These are phyloP conservation scores for Globisporangium apiculatum DNA, from an alignment of 352 stramenopile genomes.

Conservation along the genomic window DNA sequence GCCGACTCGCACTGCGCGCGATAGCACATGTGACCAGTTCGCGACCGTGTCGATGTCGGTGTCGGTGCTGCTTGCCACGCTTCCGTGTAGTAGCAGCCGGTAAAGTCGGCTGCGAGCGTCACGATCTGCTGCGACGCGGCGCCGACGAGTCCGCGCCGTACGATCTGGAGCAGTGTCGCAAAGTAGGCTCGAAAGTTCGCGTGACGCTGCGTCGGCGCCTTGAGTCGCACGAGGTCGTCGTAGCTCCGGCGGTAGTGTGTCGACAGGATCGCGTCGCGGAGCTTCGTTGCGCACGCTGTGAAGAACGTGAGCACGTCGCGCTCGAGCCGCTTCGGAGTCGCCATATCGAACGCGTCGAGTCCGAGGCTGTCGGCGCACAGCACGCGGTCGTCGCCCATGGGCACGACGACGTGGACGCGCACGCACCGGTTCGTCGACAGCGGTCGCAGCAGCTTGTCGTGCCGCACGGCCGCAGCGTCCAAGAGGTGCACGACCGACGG, in stretches of 20 bases:
- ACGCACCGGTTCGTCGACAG: conserved; percentile 23
- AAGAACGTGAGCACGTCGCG: conserved; percentile 51
- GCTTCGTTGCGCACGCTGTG: conserved; percentile 14
- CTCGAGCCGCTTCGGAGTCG: conserved; percentile 30
- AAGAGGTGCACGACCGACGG: conserved; percentile 24
- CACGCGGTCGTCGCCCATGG: conserved; percentile 48
- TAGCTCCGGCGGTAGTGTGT: conserved; percentile 37
- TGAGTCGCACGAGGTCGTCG: conserved; percentile 33
- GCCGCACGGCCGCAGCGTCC: conserved; percentile 8
- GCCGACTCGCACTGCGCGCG: conserved; percentile 29
- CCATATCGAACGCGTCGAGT: conserved; percentile 29
- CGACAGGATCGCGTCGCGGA: conserved; percentile 29
- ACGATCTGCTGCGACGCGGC: conserved; percentile 70
- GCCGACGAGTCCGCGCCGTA: conserved; percentile 40
- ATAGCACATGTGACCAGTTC: conserved; percentile 47
- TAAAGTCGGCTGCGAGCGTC: conserved; percentile 58
- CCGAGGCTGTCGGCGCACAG: conserved; percentile 57
- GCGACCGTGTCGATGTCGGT: background rate
- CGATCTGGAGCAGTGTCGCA: conserved; percentile 25
- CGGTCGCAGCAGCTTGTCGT: conserved; percentile 15
- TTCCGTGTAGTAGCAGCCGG: conserved; percentile 33
- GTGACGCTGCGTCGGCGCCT: conserved; percentile 18
- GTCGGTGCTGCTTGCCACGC: conserved; percentile 42
- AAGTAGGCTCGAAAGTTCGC: conserved; percentile 32
- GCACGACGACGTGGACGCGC: conserved; percentile 28